These are phyloP conservation scores for Neocucurbitaria cava DNA, from an alignment of 2,329 filamentous ascomycete species.

Conservation along the genomic window DNA sequence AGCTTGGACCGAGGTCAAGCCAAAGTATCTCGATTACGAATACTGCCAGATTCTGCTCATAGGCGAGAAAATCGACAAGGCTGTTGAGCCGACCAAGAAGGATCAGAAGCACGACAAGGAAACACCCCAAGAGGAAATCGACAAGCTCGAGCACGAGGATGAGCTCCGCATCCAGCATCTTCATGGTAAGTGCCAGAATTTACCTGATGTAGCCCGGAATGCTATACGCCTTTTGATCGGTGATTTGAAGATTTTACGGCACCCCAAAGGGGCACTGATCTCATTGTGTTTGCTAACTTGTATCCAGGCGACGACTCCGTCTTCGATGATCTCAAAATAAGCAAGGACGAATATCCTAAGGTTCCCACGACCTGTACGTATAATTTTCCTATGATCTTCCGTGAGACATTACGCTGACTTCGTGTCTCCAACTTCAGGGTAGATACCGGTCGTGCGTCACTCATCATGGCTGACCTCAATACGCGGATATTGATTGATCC, in stretches of 20 bases:
- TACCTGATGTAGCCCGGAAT: constrained; percentile 4
- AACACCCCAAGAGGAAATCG: constrained; percentile 72
- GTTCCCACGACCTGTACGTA: constrained; percentile 39
- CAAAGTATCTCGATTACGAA: constrained; percentile 75
- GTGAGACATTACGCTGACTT: no score
- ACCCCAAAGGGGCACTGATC: not conserved
- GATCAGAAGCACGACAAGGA: constrained; percentile 64
- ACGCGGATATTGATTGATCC: not conserved
- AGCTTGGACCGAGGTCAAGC: constrained; percentile 77
- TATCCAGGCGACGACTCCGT: constrained; percentile 63
- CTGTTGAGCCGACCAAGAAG: constrained; percentile 64
- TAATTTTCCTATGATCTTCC: not conserved
- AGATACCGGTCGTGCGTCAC: not conserved
- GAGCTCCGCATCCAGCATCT: constrained; percentile 69
- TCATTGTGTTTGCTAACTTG: constrained; percentile 6
- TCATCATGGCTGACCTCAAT: not conserved
- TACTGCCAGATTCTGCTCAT: constrained; percentile 82
- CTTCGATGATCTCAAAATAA: constrained; percentile 66
- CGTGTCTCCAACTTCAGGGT: no score
- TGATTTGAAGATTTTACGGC: not conserved
- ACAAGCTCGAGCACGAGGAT: constrained; percentile 79
- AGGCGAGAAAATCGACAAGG: constrained; percentile 69
- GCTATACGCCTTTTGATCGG: not conserved
- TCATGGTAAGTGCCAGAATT: constrained; percentile 51
- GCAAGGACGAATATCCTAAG: constrained; percentile 65